Conservation (phyloP, 1,139 yeast genomes). For the Kodamaea sp. region DNA sequence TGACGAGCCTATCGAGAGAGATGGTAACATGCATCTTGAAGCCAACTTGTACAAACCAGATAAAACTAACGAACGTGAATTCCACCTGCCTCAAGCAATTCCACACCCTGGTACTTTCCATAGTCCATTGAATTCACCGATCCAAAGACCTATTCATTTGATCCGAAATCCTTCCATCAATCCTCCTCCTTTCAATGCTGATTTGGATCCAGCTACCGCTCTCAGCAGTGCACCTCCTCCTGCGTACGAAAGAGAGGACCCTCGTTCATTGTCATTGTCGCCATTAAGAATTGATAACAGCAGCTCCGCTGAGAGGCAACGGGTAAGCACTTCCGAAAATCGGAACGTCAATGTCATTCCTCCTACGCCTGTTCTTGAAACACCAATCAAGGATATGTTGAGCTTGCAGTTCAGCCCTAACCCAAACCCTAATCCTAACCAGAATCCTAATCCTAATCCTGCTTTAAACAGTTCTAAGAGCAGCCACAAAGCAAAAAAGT, state of each 20-base stretch:
- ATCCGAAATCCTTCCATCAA: conserved; percentile 38
- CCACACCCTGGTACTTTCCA: conserved; percentile 45
- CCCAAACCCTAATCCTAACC: not conserved
- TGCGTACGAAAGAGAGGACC: conserved; percentile 38
- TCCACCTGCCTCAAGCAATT: conserved; percentile 60
- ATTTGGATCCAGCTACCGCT: conserved; percentile 29
- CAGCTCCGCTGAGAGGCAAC: not conserved
- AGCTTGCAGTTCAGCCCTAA: conserved; percentile 4
- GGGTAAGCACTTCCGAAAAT: not conserved
- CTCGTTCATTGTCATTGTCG: conserved; percentile 23
- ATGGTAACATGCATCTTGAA: conserved; percentile 48
- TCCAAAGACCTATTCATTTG: conserved; percentile 37
- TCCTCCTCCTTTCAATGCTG: conserved; percentile 47
- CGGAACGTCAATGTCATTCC: conserved; percentile 10
- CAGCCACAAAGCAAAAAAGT: conserved; percentile 13
- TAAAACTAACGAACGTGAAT: conserved; percentile 15
- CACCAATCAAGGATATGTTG: conserved; percentile 17
- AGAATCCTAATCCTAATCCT: no score
- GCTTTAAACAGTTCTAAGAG: no score
- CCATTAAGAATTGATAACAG: conserved; percentile 32
- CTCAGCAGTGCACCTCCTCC: conserved; percentile 31
- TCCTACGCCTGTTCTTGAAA: conserved; percentile 12
- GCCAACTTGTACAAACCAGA: conserved; percentile 66
- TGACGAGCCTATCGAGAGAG: conserved; percentile 44
- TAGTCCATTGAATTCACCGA: conserved; percentile 40